Evolutionary conservation across 1,139 yeast genomes (phyloP).

Genomic region (Sugiyamaella pinicola): DNA sequence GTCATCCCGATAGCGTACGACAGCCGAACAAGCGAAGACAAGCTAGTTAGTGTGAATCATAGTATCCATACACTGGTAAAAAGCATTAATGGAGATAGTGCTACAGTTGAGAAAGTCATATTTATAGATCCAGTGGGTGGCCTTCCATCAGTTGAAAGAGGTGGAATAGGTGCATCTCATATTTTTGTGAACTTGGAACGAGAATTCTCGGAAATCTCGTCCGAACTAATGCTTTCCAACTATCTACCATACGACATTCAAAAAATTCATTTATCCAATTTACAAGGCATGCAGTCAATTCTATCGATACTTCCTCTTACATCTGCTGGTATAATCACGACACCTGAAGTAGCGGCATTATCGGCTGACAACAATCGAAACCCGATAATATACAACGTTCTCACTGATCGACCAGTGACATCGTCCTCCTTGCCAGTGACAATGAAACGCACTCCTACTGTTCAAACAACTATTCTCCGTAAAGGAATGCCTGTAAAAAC

Average conservation of each 20-base stretch:
- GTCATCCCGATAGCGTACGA: constrained; percentile 61
- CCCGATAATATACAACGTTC: constrained; percentile 83
- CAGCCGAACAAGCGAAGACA: constrained; percentile 45
- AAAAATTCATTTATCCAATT: constrained; percentile 57
- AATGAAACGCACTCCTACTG: constrained; percentile 56
- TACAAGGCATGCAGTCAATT: constrained; percentile 54
- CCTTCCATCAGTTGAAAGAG: constrained; percentile 80
- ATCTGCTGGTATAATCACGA: constrained; percentile 56
- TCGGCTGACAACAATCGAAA: constrained; percentile 48
- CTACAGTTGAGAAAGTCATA: constrained; percentile 73
- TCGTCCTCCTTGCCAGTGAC: constrained; percentile 85
- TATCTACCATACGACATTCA: constrained; percentile 50
- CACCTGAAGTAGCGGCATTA: constrained; percentile 50
- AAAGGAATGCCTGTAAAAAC: constrained; percentile 71
- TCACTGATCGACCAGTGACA: constrained; percentile 90
- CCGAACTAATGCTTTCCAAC: constrained; percentile 59
- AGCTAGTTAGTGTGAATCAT: constrained; percentile 44
- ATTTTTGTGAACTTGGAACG: constrained; percentile 84
- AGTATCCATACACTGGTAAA: constrained; percentile 43
- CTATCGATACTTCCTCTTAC: constrained; percentile 50
- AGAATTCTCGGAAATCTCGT: constrained; percentile 67
- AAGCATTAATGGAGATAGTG: neutral
- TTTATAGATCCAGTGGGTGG: constrained; percentile 85
- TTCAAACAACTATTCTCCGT: constrained; percentile 77
- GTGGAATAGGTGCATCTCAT: constrained; percentile 68